Evolutionary conservation across 2,329 filamentous ascomycete species (phyloP).

Genomic region (Microsporum audouinii): DNA sequence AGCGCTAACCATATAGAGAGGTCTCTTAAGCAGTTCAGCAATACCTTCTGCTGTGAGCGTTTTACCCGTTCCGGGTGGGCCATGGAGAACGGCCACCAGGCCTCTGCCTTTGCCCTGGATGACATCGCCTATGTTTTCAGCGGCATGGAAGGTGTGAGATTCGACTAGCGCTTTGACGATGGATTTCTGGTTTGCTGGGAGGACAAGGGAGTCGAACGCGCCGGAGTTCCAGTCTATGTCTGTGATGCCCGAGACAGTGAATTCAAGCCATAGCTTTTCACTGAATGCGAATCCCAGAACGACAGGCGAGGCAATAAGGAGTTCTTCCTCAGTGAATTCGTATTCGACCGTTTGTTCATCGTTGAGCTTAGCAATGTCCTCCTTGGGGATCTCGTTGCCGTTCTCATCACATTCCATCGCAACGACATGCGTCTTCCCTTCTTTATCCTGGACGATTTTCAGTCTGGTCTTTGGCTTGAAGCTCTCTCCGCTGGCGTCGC

Average conservation of each 20-base stretch:
- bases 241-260: slow-evolving; percentile 64
- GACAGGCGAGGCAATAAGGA: slow-evolving; percentile 70
- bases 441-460: slow-evolving; percentile 45
- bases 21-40: slow-evolving; percentile 68
- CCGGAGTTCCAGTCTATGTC: slow-evolving; percentile 77
- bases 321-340: slow-evolving; percentile 68
- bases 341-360: slow-evolving; percentile 29
- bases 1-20: slow-evolving; percentile 70
- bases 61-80: slow-evolving; percentile 78
- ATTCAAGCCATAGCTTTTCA: slow-evolving; percentile 84
- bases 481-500: slow-evolving; percentile 24
- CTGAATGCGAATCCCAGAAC: slow-evolving; percentile 78
- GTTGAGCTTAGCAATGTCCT: slow-evolving; percentile 47
- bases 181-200: slow-evolving; percentile 51
- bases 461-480: slow-evolving; percentile 33
- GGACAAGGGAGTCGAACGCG: slow-evolving; percentile 71
- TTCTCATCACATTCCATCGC: slow-evolving; percentile 46
- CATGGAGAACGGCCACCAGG: slow-evolving; percentile 70
- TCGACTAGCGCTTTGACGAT: slow-evolving; percentile 73
- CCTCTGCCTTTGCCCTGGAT: slow-evolving; percentile 79
- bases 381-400: slow-evolving; percentile 43
- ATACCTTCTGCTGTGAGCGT: slow-evolving; percentile 81
- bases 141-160: slow-evolving; percentile 69
- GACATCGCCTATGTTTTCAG: slow-evolving; percentile 71
- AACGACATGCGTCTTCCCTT: slow-evolving; percentile 42